Evolutionary conservation across 352 stramenopile species (phyloP).

Genomic region (Phytophthora megakarya): DNA sequence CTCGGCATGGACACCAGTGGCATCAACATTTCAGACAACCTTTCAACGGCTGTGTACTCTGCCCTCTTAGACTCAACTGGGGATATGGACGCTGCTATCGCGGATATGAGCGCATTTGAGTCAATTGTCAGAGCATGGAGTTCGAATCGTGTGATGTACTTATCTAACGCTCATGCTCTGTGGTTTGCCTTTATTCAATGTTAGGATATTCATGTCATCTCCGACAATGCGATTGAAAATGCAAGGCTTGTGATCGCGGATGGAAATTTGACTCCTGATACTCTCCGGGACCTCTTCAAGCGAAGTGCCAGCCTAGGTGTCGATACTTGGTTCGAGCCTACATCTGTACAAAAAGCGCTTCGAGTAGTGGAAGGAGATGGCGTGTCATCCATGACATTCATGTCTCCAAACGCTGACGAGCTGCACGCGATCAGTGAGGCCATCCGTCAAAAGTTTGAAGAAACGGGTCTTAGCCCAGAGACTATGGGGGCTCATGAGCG

Average conservation of each 20-base stretch:
- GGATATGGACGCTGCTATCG: conserved; percentile 85
- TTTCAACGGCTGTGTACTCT: conserved; percentile 86
- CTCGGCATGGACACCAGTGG: conserved; percentile 66
- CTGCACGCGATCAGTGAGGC: conserved; percentile 70
- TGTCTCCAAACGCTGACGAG: conserved; percentile 83
- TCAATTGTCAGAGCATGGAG: conserved; percentile 62
- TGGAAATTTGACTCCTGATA: conserved; percentile 66
- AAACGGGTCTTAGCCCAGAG: conserved; percentile 27
- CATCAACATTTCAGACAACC: conserved; percentile 51
- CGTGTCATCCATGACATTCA: conserved; percentile 61
- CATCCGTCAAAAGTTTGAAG: conserved; percentile 39
- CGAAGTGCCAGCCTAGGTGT: conserved; percentile 49
- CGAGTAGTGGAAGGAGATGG: conserved; percentile 58
- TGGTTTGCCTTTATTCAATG: too few relatives aligned
- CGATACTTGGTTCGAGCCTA: conserved; percentile 84
- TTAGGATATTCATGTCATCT: conserved; percentile 53
- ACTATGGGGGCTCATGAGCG: conserved; percentile 35
- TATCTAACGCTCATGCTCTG: too few relatives aligned
- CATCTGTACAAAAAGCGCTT: conserved; percentile 81
- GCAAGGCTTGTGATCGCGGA: conserved; percentile 73
- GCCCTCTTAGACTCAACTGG: conserved; percentile 76
- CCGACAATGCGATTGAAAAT: conserved; percentile 51
- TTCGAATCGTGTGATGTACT: too few relatives aligned
- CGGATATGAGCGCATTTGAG: conserved; percentile 86
- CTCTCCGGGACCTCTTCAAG: conserved; percentile 52